Conservation (phyloP, 768 basidiomycete genomes). For the Lentinus tigrinus region DNA sequence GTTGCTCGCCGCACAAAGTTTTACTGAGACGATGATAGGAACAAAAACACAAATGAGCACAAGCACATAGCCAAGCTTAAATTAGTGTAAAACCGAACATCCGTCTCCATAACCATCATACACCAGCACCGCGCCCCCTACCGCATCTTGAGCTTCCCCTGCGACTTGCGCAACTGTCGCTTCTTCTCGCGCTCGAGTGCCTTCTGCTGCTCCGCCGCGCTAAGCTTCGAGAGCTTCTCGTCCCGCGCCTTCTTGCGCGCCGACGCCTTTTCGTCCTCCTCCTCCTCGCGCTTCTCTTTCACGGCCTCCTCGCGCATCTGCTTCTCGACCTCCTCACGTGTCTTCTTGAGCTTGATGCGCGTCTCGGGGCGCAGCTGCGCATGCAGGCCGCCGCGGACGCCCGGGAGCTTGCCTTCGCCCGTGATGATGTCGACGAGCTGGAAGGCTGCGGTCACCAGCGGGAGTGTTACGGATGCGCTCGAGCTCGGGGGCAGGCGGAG, state of each 20-base stretch:
- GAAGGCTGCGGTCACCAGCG: constrained; percentile 69
- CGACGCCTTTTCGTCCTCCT: constrained; percentile 65
- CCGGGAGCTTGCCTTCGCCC: constrained; percentile 25
- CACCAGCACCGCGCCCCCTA: not conserved
- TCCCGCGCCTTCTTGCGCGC: constrained; percentile 75
- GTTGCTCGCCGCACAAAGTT: no score
- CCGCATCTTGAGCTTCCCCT: constrained; percentile 49
- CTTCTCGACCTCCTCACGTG: constrained; percentile 69
- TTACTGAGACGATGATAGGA: not conserved
- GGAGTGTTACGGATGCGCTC: constrained; percentile 47
- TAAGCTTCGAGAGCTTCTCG: constrained; percentile 69
- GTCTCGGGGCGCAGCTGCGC: constrained; percentile 69
- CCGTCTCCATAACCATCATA: no score
- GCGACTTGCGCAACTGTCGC: constrained; percentile 65
- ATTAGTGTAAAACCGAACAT: no score
- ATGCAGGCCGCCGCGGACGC: constrained; percentile 21
- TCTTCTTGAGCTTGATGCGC: constrained; percentile 69
- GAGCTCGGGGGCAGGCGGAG: constrained; percentile 54
- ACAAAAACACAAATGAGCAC: not conserved
- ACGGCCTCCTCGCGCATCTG: constrained; percentile 64
- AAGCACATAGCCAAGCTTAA: no score
- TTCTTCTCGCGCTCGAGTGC: constrained; percentile 81
- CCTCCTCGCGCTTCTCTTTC: constrained; percentile 73
- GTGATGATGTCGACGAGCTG: constrained; percentile 69
- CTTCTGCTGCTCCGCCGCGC: constrained; percentile 82